phyloP scores from a whole-genome alignment of 1,139 yeast genomes.

The Suhomyces atakaporum region DNA sequence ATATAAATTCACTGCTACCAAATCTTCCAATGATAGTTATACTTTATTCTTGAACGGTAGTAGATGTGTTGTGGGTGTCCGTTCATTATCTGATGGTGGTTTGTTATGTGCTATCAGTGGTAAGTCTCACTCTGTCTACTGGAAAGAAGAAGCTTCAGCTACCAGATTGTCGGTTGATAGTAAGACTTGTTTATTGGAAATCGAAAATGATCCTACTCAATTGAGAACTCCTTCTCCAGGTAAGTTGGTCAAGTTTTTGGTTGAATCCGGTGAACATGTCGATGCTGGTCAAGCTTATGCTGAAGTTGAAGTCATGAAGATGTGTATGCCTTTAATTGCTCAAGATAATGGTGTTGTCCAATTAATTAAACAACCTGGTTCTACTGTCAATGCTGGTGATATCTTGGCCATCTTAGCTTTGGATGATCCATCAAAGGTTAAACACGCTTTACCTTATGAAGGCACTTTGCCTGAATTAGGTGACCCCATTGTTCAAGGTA shows the following conservation, averaged over 20 bases:
- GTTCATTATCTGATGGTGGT: conserved; percentile 92
- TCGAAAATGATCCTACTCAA: conserved; percentile 97
- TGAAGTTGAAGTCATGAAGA: conserved; percentile 98
- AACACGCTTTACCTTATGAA: conserved; percentile 93
- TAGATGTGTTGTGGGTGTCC: conserved; percentile 82
- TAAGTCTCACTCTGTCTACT: conserved; percentile 90
- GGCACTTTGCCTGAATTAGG: conserved; percentile 93
- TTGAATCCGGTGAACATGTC: conserved; percentile 94
- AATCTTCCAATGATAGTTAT: conserved; percentile 81
- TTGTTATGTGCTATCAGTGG: conserved; percentile 86
- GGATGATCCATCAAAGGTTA: conserved; percentile 96
- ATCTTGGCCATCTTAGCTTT: conserved; percentile 90
- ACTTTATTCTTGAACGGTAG: conserved; percentile 93
- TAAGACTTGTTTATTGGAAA: conserved; percentile 89
- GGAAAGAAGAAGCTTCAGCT: conserved; percentile 97
- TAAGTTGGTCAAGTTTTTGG: conserved; percentile 88
- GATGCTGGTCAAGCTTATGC: conserved; percentile 93
- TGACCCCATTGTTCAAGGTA: conserved; percentile 77
- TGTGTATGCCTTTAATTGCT: conserved; percentile 92
- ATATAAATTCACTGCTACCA: conserved; percentile 93
- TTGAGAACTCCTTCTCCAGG: conserved; percentile 99
- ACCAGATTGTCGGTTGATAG: conserved; percentile 95
- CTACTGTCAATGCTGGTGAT: conserved; percentile 94
- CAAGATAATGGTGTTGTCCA: conserved; percentile 93
- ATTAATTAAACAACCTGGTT: conserved; percentile 96